These are phyloP conservation scores for Graphiopsis chlorocephala DNA, from an alignment of 2,329 filamentous ascomycete species.

Conservation along the genomic window DNA sequence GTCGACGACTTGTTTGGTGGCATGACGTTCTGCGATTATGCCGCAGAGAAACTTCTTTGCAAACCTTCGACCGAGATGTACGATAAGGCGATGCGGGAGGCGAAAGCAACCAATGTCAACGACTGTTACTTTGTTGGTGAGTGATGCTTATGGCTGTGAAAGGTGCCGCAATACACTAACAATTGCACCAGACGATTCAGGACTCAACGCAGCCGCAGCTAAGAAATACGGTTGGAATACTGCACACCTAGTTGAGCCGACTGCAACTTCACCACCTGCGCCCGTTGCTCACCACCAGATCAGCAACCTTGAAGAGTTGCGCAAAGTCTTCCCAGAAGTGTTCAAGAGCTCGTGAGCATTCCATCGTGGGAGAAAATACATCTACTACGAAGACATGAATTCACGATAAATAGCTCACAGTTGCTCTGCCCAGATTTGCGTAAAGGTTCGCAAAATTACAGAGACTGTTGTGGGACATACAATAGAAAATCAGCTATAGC, in stretches of 20 bases:
- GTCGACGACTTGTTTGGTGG: slow-evolving; percentile 92
- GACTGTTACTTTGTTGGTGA: slow-evolving; percentile 91
- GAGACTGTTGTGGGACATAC: neutral
- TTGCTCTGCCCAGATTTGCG: neutral
- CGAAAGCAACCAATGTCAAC: slow-evolving; percentile 63
- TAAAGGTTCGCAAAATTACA: too few relatives aligned
- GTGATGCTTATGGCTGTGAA: slow-evolving; percentile 34
- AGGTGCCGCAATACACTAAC: neutral
- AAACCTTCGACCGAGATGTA: slow-evolving; percentile 85
- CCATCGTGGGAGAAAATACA: neutral
- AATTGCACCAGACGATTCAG: slow-evolving; percentile 70
- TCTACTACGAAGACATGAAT: neutral
- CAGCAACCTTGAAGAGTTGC: slow-evolving; percentile 70
- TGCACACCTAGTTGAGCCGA: slow-evolving; percentile 80
- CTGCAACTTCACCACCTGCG: slow-evolving; percentile 58
- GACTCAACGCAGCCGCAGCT: slow-evolving; percentile 74
- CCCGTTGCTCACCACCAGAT: slow-evolving; percentile 70
- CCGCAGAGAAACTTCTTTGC: slow-evolving; percentile 69
- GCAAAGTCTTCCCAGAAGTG: slow-evolving; percentile 74
- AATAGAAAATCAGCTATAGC: neutral
- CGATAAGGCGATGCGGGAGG: slow-evolving; percentile 82
- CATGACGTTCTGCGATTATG: slow-evolving; percentile 92
- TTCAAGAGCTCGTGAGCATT: slow-evolving; percentile 59
- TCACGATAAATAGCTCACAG: neutral
- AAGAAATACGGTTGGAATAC: slow-evolving; percentile 80